phyloP scores from a whole-genome alignment of 2,329 filamentous ascomycete species.

The Plectosphaerella plurivora region DNA sequence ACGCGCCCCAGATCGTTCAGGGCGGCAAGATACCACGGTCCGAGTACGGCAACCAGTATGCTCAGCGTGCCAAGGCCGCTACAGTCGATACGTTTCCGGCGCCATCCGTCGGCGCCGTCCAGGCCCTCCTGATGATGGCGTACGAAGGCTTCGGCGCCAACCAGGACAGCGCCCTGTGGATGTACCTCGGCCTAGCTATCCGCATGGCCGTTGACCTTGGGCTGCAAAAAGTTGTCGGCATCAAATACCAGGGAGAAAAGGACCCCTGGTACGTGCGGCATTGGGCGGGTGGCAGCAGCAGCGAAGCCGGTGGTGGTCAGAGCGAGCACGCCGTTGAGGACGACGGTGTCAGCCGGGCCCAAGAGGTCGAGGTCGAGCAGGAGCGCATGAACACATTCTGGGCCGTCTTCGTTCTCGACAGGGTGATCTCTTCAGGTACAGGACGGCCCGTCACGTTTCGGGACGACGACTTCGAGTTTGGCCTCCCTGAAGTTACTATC shows the following conservation, averaged over 20 bases:
- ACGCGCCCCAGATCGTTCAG: constrained; percentile 46
- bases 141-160: constrained; percentile 88
- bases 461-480: constrained; percentile 80
- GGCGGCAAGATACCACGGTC: constrained; percentile 48
- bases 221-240: constrained; percentile 74
- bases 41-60: constrained; percentile 73
- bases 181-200: constrained; percentile 86
- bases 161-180: constrained; percentile 87
- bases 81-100: constrained; percentile 80
- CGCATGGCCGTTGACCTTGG: constrained; percentile 78
- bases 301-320: constrained; percentile 12
- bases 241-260: constrained; percentile 55
- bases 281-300: constrained; percentile 31
- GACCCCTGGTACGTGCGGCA: constrained; percentile 44
- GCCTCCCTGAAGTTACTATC: constrained; percentile 51
- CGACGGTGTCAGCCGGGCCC: constrained; percentile 40
- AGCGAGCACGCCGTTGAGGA: constrained; percentile 32
- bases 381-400: constrained; percentile 86
- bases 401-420: constrained; percentile 83
- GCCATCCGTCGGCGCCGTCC: constrained; percentile 77
- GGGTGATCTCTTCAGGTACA: constrained; percentile 83
- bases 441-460: constrained; percentile 78
- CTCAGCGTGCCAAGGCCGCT: constrained; percentile 76
- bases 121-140: constrained; percentile 77
- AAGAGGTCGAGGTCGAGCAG: constrained; percentile 66